Evolutionary conservation across 2,329 filamentous ascomycete genomes (phyloP).

Genomic region (Harringtonia lauricola): DNA sequence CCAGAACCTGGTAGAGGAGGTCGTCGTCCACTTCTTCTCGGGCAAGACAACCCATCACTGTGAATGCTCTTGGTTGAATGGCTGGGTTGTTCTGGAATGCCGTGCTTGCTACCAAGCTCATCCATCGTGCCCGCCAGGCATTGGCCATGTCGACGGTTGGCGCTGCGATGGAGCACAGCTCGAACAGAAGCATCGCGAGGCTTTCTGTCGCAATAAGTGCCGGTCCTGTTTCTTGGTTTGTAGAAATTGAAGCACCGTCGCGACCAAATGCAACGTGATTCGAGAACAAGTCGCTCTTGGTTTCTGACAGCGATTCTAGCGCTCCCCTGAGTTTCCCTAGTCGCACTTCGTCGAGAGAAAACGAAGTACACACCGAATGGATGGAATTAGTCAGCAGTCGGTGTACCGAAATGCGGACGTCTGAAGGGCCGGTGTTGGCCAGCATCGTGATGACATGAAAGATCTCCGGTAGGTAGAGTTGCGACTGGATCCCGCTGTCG

Average conservation of each 20-base stretch:
- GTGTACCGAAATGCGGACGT: constrained; percentile 49
- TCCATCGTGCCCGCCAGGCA: constrained; percentile 60
- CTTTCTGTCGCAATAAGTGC: constrained; percentile 47
- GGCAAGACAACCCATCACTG: constrained; percentile 60
- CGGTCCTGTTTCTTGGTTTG: constrained; percentile 39
- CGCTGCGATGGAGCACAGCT: constrained; percentile 52
- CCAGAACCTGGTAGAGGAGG: constrained; percentile 58
- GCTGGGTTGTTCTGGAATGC: constrained; percentile 64
- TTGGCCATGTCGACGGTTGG: constrained; percentile 55
- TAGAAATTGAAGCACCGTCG: constrained; percentile 43
- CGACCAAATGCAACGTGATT: constrained; percentile 31
- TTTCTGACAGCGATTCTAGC: constrained; percentile 48
- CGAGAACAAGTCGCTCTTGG: constrained; percentile 46
- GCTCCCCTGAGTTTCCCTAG: constrained; percentile 43
- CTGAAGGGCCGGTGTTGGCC: constrained; percentile 49
- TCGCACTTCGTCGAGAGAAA: constrained; percentile 47
- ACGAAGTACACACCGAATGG: constrained; percentile 57
- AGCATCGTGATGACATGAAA: constrained; percentile 64
- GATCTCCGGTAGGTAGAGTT: constrained; percentile 56
- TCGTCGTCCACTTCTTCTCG: constrained; percentile 64
- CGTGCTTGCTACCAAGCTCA: constrained; percentile 62
- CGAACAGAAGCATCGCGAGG: constrained; percentile 49
- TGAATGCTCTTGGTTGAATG: constrained; percentile 57
- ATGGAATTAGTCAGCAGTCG: constrained; percentile 55
- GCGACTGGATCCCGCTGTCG: constrained; percentile 54